phyloP scores from a whole-genome alignment of 1,139 yeast genomes.

The Trichomonascaceae sp. region DNA sequence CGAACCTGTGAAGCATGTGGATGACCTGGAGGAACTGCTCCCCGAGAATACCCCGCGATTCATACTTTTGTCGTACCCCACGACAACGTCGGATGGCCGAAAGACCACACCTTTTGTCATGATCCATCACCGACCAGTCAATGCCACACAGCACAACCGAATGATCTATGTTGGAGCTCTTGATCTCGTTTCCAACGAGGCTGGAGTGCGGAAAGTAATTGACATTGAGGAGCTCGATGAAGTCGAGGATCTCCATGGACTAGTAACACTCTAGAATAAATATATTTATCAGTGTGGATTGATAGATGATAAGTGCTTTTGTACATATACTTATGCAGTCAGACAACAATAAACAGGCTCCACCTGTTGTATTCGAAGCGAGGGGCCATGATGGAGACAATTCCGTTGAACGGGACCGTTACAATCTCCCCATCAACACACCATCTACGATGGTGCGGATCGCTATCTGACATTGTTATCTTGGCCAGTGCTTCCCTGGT shows the following conservation, averaged over 20 bases:
- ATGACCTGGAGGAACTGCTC: constrained; percentile 55
- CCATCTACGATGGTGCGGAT: constrained; percentile 20
- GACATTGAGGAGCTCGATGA: constrained; percentile 23
- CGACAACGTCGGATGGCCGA: constrained; percentile 57
- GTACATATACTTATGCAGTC: not conserved
- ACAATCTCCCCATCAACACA: constrained; percentile 26
- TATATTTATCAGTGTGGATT: not conserved
- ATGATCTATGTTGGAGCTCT: constrained; percentile 89
- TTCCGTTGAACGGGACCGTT: constrained; percentile 13
- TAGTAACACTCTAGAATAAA: constrained; percentile 5
- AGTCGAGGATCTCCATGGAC: constrained; percentile 16
- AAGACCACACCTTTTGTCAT: constrained; percentile 61
- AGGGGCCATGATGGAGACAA: constrained; percentile 14
- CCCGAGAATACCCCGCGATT: constrained; percentile 78
- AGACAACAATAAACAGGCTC: constrained; percentile 16
- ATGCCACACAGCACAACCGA: constrained; percentile 61
- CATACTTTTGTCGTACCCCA: constrained; percentile 66
- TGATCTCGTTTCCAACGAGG: constrained; percentile 62
- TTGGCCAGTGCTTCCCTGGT: constrained; percentile 5
- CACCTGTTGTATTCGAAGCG: constrained; percentile 18
- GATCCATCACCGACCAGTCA: constrained; percentile 76
- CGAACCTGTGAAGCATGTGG: constrained; percentile 24
- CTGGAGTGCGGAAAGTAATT: constrained; percentile 48
- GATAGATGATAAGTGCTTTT: not conserved
- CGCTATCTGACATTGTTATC: constrained; percentile 13